A percentile compares a stretch with the other conserved stretches of the same genome.
Evolutionary conservation across 192 early-diverging fungal genomes (phyloP).

Genomic region (Neocallimastix lanati): DNA sequence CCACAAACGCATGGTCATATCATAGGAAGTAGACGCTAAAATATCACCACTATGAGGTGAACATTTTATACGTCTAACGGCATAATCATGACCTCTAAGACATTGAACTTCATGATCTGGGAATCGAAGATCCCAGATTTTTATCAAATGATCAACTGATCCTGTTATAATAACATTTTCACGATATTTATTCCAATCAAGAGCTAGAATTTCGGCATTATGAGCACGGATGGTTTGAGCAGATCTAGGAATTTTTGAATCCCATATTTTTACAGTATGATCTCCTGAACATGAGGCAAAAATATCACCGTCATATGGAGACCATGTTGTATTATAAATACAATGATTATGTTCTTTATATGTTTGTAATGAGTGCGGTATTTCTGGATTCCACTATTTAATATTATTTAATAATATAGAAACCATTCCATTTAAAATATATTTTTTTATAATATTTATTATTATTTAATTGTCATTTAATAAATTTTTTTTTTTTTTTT

Average conservation of each 20-base stretch:
- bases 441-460: no score
- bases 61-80: constrained; percentile 77
- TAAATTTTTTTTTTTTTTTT: no score
- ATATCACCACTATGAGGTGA: constrained; percentile 72
- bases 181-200: constrained; percentile 97
- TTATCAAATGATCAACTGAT: constrained; percentile 70
- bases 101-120: constrained; percentile 50
- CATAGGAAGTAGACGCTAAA: constrained; percentile 72
- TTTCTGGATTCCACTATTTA: constrained; percentile 67
- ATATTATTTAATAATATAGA: no score
- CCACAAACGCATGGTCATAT: constrained; percentile 94
- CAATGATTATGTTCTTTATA: constrained; percentile 82
- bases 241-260: constrained; percentile 43
- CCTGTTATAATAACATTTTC: constrained; percentile 68
- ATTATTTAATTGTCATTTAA: no score
- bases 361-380: constrained; percentile 55
- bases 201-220: constrained; percentile 62
- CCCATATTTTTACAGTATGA: constrained; percentile 81
- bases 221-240: constrained; percentile 43
- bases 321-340: constrained; percentile 80
- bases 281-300: constrained; percentile 88
- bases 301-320: constrained; percentile 48
- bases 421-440: no score
- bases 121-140: constrained; percentile 79
- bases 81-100: constrained; percentile 78